Evolutionary conservation across 2,329 filamentous ascomycete species (phyloP).

Genomic region (Anthostomella pinea): DNA sequence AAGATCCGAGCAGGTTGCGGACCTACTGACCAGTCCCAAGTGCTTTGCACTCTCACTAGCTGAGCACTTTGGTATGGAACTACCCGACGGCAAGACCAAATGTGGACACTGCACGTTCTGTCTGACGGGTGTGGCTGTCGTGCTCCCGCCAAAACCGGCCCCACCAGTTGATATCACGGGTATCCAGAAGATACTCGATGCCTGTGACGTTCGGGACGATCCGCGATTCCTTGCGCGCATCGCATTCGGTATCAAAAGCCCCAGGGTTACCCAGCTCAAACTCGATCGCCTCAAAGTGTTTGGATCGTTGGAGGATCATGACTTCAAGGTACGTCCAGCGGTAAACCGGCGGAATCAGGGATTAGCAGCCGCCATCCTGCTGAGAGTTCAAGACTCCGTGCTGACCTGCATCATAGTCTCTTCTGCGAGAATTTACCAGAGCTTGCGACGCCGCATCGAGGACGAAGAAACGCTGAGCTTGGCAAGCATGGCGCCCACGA

Average conservation of each 20-base stretch:
- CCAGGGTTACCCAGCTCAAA: conserved; percentile 48
- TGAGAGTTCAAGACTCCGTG: too few relatives aligned
- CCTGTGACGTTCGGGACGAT: conserved; percentile 51
- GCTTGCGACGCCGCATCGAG: conserved; percentile 20
- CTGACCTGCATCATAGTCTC: conserved; percentile 19
- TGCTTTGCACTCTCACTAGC: conserved; percentile 55
- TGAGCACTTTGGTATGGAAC: conserved; percentile 54
- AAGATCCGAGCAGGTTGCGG: conserved; percentile 47
- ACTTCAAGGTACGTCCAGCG: conserved; percentile 48
- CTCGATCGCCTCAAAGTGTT: conserved; percentile 45
- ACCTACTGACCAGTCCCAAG: conserved; percentile 48
- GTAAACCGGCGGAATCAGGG: too few relatives aligned
- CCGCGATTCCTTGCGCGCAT: conserved; percentile 56
- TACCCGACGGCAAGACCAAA: conserved; percentile 39
- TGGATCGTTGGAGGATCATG: conserved; percentile 52
- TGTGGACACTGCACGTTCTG: conserved; percentile 58
- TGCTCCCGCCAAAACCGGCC: conserved; percentile 37
- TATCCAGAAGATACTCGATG: conserved; percentile 43
- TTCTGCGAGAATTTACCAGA: conserved; percentile 29
- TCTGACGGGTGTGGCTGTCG: conserved; percentile 35
- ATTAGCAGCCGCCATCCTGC: too few relatives aligned
- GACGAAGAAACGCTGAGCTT: conserved; percentile 2
- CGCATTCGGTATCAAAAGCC: conserved; percentile 61
- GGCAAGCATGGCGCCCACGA: conserved; percentile 1
- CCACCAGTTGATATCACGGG: conserved; percentile 37